Evolutionary conservation across 176 grass and related monocot species (phyloP).

Genomic region (Melocanna baccifera): DNA sequence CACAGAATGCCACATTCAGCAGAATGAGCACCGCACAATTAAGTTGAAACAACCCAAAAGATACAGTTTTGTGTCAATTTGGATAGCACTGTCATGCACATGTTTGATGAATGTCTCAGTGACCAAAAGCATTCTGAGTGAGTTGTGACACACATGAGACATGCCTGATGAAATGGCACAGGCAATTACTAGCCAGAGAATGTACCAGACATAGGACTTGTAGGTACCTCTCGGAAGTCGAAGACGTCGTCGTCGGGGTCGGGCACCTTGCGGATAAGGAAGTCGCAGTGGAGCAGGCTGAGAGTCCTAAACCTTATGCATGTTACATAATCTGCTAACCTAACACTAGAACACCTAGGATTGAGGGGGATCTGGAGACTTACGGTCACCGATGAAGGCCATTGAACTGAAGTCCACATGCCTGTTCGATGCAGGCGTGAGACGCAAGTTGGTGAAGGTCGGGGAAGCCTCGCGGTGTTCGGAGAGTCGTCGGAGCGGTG

Average conservation of each 20-base stretch:
- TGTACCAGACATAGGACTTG: not conserved
- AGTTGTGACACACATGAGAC: not conserved
- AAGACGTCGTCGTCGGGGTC: constrained; percentile 82
- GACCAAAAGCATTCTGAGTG: not conserved
- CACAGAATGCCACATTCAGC: constrained; percentile 22
- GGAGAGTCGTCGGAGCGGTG: no score
- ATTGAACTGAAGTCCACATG: no score
- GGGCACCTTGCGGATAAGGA: constrained; percentile 72
- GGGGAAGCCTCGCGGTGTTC: no score
- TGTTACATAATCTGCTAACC: no score
- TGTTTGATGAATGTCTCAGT: not conserved
- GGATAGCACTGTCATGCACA: not conserved
- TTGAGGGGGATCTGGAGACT: no score
- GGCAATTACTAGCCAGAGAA: not conserved
- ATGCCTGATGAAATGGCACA: not conserved
- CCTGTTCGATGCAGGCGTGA: no score
- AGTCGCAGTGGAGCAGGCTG: constrained; percentile 78
- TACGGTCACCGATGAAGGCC: no score
- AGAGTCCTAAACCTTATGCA: no score
- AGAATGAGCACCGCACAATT: not conserved
- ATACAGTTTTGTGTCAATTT: not conserved
- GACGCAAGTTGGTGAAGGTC: no score
- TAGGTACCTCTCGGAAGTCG: constrained; percentile 81
- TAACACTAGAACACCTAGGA: no score
- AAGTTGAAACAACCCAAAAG: not conserved